phyloP scores from a whole-genome alignment of 495 filamentous ascomycete genomes.

The Penicillium daleae region DNA sequence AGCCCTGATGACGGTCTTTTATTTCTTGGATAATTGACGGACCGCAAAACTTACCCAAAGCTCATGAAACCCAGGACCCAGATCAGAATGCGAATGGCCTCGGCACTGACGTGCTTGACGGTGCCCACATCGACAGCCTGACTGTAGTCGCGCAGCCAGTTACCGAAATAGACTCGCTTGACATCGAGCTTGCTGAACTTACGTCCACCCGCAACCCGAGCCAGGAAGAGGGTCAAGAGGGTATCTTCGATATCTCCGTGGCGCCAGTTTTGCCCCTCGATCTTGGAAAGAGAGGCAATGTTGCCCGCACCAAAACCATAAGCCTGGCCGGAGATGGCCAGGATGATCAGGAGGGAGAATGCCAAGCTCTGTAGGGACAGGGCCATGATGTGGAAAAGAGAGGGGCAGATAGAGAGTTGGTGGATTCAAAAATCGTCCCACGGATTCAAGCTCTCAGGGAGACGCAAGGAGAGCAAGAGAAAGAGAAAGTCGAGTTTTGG shows the following conservation, averaged over 20 bases:
- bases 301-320: slow-evolving; percentile 88
- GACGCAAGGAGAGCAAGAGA: slow-evolving; percentile 9
- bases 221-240: slow-evolving; percentile 73
- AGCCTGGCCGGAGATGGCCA: slow-evolving; percentile 65
- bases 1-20: too few relatives aligned
- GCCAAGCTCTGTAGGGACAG: slow-evolving; percentile 34
- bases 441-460: slow-evolving; percentile 1
- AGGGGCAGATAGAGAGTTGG: slow-evolving; percentile 5
- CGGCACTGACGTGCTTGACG: slow-evolving; percentile 83
- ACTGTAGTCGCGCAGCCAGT: slow-evolving; percentile 85
- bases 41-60: slow-evolving; percentile 45
- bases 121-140: slow-evolving; percentile 77
- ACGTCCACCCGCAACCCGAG: slow-evolving; percentile 75
- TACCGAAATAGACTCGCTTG: slow-evolving; percentile 85
- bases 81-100: slow-evolving; percentile 84
- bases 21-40: neutral
- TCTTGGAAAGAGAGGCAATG: slow-evolving; percentile 73
- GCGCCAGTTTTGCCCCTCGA: slow-evolving; percentile 88
- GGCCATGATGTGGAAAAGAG: slow-evolving; percentile 25
- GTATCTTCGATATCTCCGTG: slow-evolving; percentile 92
- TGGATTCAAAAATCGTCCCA: slow-evolving; percentile 7
- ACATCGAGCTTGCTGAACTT: slow-evolving; percentile 89
- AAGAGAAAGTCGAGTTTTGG: slow-evolving; percentile 6
- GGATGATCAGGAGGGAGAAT: slow-evolving; percentile 56
- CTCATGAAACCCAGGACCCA: slow-evolving; percentile 65